Evolutionary conservation across 2,329 filamentous ascomycete genomes (phyloP).

Genomic region (Talaromyces sp.): DNA sequence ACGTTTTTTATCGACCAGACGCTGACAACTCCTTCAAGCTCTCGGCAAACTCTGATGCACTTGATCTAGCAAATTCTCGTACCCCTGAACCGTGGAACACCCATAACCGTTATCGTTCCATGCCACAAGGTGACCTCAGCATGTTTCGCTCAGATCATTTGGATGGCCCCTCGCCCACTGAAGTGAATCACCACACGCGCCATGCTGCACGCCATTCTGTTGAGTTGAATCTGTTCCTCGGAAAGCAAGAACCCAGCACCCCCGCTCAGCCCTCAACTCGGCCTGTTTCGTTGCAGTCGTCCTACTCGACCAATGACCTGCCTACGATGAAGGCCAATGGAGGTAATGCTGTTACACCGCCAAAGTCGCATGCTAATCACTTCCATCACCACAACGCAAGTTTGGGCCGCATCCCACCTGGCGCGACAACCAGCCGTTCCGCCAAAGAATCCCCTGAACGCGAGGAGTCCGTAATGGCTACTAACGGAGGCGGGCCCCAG

Average conservation of each 20-base stretch:
- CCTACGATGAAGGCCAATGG: slow-evolving; percentile 73
- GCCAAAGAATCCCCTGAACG: slow-evolving; percentile 34
- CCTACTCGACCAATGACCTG: slow-evolving; percentile 85
- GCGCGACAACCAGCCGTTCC: slow-evolving; percentile 62
- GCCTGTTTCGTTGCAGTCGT: slow-evolving; percentile 61
- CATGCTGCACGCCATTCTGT: slow-evolving; percentile 43
- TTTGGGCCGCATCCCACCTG: slow-evolving; percentile 71
- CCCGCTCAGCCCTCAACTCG: slow-evolving; percentile 30
- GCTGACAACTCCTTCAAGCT: slow-evolving; percentile 50
- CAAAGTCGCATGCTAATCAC: slow-evolving; percentile 59
- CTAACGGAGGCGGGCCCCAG: slow-evolving; percentile 56
- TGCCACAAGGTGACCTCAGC: slow-evolving; percentile 51
- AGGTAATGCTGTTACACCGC: slow-evolving; percentile 36
- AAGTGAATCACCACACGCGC: slow-evolving; percentile 25
- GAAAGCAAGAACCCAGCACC: slow-evolving; percentile 22
- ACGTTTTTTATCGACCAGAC: not conserved
- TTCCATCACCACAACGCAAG: slow-evolving; percentile 73
- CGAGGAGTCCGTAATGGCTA: slow-evolving; percentile 41
- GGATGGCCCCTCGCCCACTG: slow-evolving; percentile 27
- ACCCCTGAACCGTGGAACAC: slow-evolving; percentile 62
- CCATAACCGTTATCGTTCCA: slow-evolving; percentile 65
- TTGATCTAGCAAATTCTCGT: slow-evolving; percentile 71
- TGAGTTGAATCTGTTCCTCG: slow-evolving; percentile 36
- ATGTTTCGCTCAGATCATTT: slow-evolving; percentile 35
- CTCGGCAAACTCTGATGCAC: slow-evolving; percentile 73